These are phyloP conservation scores for Phlebopus sp. DNA, from an alignment of 1,284 basidiomycete genomes.

Conservation along the genomic window DNA sequence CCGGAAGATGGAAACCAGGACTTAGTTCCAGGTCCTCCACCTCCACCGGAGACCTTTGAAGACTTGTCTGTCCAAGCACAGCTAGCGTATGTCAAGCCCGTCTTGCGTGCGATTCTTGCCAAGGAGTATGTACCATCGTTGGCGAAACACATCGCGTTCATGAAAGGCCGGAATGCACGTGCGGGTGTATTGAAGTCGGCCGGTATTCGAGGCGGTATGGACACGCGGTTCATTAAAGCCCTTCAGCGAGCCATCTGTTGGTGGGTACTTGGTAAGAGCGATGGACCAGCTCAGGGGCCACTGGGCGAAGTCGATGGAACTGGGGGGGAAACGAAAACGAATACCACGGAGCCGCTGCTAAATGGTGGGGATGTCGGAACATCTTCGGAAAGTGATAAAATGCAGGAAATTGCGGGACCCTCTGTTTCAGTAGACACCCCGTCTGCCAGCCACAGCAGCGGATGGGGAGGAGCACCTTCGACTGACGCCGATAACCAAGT, in stretches of 20 bases:
- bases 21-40: slow-evolving; percentile 31
- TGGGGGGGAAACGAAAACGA: background rate
- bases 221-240: slow-evolving; percentile 45
- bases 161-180: slow-evolving; percentile 53
- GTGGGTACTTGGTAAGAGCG: slow-evolving; percentile 52
- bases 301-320: background rate
- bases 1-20: slow-evolving; percentile 14
- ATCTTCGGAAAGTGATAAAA: slow-evolving; percentile 11
- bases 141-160: slow-evolving; percentile 48
- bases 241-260: slow-evolving; percentile 44
- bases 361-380: background rate
- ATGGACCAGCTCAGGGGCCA: slow-evolving; percentile 13
- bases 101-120: slow-evolving; percentile 56
- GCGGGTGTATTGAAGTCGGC: slow-evolving; percentile 45
- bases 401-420: slow-evolving; percentile 21
- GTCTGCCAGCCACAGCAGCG: background rate
- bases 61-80: slow-evolving; percentile 53
- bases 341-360: background rate
- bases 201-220: slow-evolving; percentile 51
- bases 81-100: slow-evolving; percentile 60
- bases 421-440: background rate
- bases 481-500: background rate
- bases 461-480: background rate
- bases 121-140: slow-evolving; percentile 52
- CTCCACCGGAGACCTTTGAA: slow-evolving; percentile 40